These are phyloP conservation scores for Monosporascus sp. DNA, from an alignment of 2,329 filamentous ascomycete species.

Conservation along the genomic window DNA sequence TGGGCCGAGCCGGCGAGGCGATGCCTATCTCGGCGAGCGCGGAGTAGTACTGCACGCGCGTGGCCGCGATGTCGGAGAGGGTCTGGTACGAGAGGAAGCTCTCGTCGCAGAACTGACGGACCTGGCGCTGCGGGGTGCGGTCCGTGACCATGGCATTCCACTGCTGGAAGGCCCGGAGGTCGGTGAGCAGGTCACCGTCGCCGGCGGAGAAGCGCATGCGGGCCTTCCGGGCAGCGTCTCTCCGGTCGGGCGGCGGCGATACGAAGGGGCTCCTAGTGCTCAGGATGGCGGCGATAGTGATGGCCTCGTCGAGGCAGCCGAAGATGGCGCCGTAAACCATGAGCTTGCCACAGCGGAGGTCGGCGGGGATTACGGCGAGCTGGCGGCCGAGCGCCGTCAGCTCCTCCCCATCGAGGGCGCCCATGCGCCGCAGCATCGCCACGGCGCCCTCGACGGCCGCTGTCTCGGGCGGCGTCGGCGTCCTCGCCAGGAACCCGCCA, in stretches of 20 bases:
- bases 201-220: conserved; percentile 67
- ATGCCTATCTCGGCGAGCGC: conserved; percentile 85
- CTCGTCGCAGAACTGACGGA: conserved; percentile 74
- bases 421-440: conserved; percentile 73
- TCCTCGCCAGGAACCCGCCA: conserved; percentile 72
- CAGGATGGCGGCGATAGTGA: conserved; percentile 88
- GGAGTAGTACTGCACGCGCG: conserved; percentile 77
- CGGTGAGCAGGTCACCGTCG: conserved; percentile 84
- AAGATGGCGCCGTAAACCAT: conserved; percentile 95
- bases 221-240: conserved; percentile 75
- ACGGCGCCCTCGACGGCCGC: conserved; percentile 83
- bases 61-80: conserved; percentile 81
- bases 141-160: conserved; percentile 66
- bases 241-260: conserved; percentile 67
- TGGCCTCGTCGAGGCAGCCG: conserved; percentile 79
- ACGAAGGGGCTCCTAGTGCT: conserved; percentile 84
- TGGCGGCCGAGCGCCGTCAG: conserved; percentile 90
- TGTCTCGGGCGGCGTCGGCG: conserved; percentile 81
- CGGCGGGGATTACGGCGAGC: conserved; percentile 90
- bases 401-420: conserved; percentile 78
- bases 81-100: conserved; percentile 83
- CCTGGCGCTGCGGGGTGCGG: conserved; percentile 53
- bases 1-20: conserved; percentile 36
- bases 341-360: conserved; percentile 86
- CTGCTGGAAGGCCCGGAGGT: conserved; percentile 75